A percentile compares a stretch with the other conserved stretches of the same genome.
Evolutionary conservation across 768 basidiomycete species (phyloP).

Genomic region (Cytidiella melzeri): DNA sequence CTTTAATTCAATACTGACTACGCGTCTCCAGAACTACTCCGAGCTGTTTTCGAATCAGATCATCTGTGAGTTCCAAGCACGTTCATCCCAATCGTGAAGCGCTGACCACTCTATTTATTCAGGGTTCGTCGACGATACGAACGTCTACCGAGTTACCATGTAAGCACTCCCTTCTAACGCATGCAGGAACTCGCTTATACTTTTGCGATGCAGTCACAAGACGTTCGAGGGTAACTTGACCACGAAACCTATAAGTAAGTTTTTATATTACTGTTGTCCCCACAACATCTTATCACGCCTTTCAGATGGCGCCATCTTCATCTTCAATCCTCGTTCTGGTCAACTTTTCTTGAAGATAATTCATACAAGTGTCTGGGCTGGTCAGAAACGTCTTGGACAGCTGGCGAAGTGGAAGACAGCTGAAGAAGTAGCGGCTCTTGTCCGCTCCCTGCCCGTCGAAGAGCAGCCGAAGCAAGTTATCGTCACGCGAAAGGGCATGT

Average conservation of each 20-base stretch:
- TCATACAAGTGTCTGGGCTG: slow-evolving; percentile 99
- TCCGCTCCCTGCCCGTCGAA: slow-evolving; percentile 97
- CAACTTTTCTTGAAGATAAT: slow-evolving; percentile 99
- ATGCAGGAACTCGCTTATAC: slow-evolving; percentile 17
- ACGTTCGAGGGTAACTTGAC: slow-evolving; percentile 99
- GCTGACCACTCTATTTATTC: slow-evolving; percentile 35
- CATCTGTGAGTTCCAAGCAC: slow-evolving; percentile 53
- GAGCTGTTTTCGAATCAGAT: slow-evolving; percentile 98
- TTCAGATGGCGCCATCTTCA: slow-evolving; percentile 91
- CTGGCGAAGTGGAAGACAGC: slow-evolving; percentile 99
- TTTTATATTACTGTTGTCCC: background rate
- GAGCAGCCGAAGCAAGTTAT: slow-evolving; percentile 99
- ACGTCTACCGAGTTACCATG: slow-evolving; percentile 99
- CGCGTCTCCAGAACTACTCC: slow-evolving; percentile 63
- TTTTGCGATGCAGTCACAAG: slow-evolving; percentile 65
- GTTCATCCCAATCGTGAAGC: background rate
- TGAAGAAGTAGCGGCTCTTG: slow-evolving; percentile 97
- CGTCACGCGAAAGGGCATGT: slow-evolving; percentile 99
- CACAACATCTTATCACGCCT: background rate
- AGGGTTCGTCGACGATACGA: slow-evolving; percentile 96
- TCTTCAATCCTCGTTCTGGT: slow-evolving; percentile 98
- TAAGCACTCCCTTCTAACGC: slow-evolving; percentile 25
- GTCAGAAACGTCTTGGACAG: slow-evolving; percentile 99
- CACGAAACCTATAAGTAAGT: slow-evolving; percentile 92
- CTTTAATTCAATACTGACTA: slow-evolving; percentile 4